Percentiles rank a stretch among this genome's conserved stretches.
Evolutionary conservation across 768 basidiomycete species (phyloP).

Genomic region (Xerocomellus chrysenteron): DNA sequence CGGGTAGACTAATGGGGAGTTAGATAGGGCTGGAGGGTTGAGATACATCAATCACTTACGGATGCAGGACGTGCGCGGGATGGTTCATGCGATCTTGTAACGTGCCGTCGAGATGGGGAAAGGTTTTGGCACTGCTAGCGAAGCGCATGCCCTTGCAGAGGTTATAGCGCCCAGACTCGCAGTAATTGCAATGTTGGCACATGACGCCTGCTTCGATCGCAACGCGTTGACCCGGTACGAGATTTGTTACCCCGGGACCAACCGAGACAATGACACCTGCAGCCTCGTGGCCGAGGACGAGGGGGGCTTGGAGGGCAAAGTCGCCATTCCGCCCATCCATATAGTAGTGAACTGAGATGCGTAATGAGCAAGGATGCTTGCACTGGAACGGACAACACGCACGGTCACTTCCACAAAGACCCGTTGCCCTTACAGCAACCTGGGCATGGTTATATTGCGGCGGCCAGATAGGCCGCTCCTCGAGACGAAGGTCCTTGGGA

Average conservation of each 20-base stretch:
- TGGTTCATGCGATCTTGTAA: conserved; percentile 88
- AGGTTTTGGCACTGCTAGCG: conserved; percentile 85
- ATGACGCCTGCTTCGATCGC: conserved; percentile 92
- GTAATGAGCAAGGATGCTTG: background rate
- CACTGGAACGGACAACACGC: conserved; percentile 28
- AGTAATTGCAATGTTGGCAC: conserved; percentile 74
- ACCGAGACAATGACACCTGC: conserved; percentile 87
- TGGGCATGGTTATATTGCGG: conserved; percentile 75
- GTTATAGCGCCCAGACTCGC: conserved; percentile 82
- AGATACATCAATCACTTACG: conserved; percentile 50
- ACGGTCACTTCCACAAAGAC: conserved; percentile 89
- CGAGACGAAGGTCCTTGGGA: conserved; percentile 77
- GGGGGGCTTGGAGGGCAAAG: conserved; percentile 80
- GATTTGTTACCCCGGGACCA: conserved; percentile 62
- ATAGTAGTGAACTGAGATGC: conserved; percentile 81
- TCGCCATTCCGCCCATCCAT: conserved; percentile 87
- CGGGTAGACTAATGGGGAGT: conserved; percentile 58
- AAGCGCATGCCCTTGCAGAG: conserved; percentile 90
- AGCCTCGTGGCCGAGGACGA: conserved; percentile 93
- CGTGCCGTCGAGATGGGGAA: conserved; percentile 92
- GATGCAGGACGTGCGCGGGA: conserved; percentile 81
- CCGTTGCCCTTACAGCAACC: conserved; percentile 78
- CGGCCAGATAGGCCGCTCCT: conserved; percentile 68
- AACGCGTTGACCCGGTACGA: conserved; percentile 80
- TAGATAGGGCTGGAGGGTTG: conserved; percentile 3